A percentile compares a stretch with the other conserved stretches of the same genome.
Conservation (phyloP, 805 yeast species). For the Ogataea henricii region DNA sequence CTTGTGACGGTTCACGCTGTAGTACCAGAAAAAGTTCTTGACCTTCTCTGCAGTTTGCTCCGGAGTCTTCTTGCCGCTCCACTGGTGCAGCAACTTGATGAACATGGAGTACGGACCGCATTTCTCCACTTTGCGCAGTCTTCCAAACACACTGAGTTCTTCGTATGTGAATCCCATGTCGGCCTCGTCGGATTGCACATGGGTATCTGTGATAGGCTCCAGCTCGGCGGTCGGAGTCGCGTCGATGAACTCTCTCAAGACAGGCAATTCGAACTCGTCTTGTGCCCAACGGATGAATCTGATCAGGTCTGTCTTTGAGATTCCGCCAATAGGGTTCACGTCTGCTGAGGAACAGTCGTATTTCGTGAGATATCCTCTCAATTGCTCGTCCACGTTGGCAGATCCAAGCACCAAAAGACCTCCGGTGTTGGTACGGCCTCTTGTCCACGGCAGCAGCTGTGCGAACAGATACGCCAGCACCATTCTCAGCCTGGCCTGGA, state of each 20-base stretch:
- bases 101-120: constrained; percentile 98
- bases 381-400: constrained; percentile 96
- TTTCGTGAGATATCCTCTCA: constrained; percentile 93
- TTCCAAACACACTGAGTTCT: constrained; percentile 88
- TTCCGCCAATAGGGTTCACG: constrained; percentile 98
- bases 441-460: constrained; percentile 91
- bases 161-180: constrained; percentile 99
- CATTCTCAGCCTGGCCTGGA: constrained; percentile 96
- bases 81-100: constrained; percentile 81
- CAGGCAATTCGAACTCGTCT: constrained; percentile 67
- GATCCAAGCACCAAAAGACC: constrained; percentile 91
- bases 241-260: constrained; percentile 72
- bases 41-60: constrained; percentile 89
- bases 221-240: constrained; percentile 98
- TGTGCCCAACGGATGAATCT: constrained; percentile 82
- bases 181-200: constrained; percentile 93
- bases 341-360: constrained; percentile 98
- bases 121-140: constrained; percentile 85
- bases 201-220: constrained; percentile 90
- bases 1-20: constrained; percentile 94
- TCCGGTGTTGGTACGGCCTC: constrained; percentile 65
- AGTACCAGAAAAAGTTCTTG: constrained; percentile 87
- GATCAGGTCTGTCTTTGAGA: constrained; percentile 91
- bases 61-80: constrained; percentile 86
- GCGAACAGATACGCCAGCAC: constrained; percentile 92